Percentiles rank a stretch among this genome's conserved stretches.
These are phyloP conservation scores for Fusarium concolor DNA, from an alignment of 2,329 filamentous ascomycete genomes.

Conservation along the genomic window DNA sequence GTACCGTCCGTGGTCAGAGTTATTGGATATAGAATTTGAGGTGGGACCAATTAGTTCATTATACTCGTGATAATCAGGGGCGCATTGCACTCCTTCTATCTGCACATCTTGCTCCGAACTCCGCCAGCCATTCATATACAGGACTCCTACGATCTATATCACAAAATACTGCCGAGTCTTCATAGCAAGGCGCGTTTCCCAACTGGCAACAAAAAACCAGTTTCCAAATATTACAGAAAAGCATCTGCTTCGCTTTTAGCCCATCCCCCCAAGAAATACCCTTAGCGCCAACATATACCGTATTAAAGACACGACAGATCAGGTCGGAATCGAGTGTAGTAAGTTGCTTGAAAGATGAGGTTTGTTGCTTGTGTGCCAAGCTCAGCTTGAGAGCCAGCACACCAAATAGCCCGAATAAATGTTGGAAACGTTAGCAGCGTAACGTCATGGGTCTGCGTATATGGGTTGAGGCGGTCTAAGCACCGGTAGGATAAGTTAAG, in stretches of 20 bases:
- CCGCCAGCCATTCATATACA: constrained; percentile 21
- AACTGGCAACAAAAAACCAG: constrained; percentile 45
- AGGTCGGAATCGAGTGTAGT: constrained; percentile 11
- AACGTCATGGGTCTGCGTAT: constrained; percentile 33
- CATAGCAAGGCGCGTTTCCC: constrained; percentile 2
- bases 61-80: not conserved
- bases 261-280: constrained; percentile 30
- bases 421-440: constrained; percentile 40
- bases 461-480: constrained; percentile 10
- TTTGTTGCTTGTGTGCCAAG: constrained; percentile 9
- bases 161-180: constrained; percentile 3
- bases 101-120: constrained; percentile 30
- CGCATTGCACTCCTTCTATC: constrained; percentile 11
- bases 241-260: constrained; percentile 37
- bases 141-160: constrained; percentile 28
- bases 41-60: not conserved
- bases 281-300: constrained; percentile 36
- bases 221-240: constrained; percentile 48
- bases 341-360: constrained; percentile 3
- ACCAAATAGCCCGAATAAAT: constrained; percentile 4
- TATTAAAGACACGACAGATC: constrained; percentile 28
- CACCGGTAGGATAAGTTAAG: not conserved
- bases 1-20: not conserved
- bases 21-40: not conserved
- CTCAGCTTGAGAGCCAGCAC: constrained; percentile 5